Evolutionary conservation across 495 filamentous ascomycete genomes (phyloP).

Genomic region (Beverwykella pulmonaria): DNA sequence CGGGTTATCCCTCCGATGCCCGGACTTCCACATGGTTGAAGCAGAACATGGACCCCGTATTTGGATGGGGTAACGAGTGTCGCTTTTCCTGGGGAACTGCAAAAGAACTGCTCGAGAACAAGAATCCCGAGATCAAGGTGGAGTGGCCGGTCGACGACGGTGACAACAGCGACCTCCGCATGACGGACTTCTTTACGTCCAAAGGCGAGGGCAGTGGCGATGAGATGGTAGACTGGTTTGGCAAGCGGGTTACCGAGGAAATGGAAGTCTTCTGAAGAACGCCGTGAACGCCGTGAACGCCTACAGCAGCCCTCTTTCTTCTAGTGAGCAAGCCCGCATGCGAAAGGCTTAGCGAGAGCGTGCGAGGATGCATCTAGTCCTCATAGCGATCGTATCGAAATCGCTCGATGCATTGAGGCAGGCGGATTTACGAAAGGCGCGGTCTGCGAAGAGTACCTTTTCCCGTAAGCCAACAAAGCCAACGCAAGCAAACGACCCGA

Average conservation of each 20-base stretch:
- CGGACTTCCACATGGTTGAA: conserved; percentile 80
- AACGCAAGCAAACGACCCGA: not conserved
- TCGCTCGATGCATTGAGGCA: not conserved
- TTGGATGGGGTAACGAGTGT: conserved; percentile 92
- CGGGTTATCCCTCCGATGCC: conserved; percentile 89
- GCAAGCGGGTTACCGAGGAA: conserved; percentile 58
- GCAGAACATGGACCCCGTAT: conserved; percentile 84
- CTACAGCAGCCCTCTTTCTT: conserved; percentile 3
- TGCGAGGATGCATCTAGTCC: not conserved
- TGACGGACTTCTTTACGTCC: conserved; percentile 73
- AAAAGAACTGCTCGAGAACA: conserved; percentile 83
- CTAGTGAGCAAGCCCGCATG: not conserved
- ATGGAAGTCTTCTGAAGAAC: conserved; percentile 42
- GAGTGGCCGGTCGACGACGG: conserved; percentile 81
- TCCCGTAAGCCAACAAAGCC: not conserved
- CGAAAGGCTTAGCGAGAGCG: not conserved
- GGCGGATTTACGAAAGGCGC: not conserved
- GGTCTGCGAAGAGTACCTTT: not conserved
- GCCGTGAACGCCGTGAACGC: not conserved
- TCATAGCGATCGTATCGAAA: not conserved
- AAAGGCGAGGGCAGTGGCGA: conserved; percentile 53
- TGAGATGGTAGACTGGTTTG: conserved; percentile 67
- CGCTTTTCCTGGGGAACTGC: conserved; percentile 94
- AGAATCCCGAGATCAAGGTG: conserved; percentile 64
- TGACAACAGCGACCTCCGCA: conserved; percentile 53